Evolutionary conservation across 345 rosid genomes (phyloP).

Genomic region (Erodium maritimum): DNA sequence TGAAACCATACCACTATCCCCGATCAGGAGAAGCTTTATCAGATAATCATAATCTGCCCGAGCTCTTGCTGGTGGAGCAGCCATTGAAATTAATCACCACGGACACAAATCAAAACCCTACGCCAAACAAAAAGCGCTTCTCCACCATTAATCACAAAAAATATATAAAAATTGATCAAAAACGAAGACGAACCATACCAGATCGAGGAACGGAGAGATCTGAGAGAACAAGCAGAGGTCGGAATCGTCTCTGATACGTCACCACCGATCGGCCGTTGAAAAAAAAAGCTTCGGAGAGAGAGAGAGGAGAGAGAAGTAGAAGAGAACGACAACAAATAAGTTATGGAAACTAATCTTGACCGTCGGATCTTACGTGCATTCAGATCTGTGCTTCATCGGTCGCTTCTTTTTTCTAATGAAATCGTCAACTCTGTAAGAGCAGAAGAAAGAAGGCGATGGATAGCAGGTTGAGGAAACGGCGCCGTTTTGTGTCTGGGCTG

Average conservation of each 20-base stretch:
- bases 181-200: slow-evolving; percentile 25
- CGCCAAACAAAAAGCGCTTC: background rate
- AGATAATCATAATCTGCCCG: slow-evolving; percentile 76
- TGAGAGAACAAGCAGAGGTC: slow-evolving; percentile 11
- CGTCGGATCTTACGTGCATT: too few relatives aligned
- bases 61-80: slow-evolving; percentile 75
- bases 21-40: slow-evolving; percentile 57
- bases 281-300: background rate
- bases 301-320: background rate
- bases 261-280: slow-evolving; percentile 42
- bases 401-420: too few relatives aligned
- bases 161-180: background rate
- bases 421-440: too few relatives aligned
- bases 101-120: background rate
- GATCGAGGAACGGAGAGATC: slow-evolving; percentile 18
- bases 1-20: slow-evolving; percentile 50
- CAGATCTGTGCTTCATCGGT: too few relatives aligned
- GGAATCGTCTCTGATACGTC: slow-evolving; percentile 16
- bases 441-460: too few relatives aligned
- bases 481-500: too few relatives aligned
- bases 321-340: too few relatives aligned
- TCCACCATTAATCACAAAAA: too few relatives aligned
- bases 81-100: slow-evolving; percentile 19
- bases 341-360: too few relatives aligned
- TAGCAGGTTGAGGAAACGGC: too few relatives aligned